Evolutionary conservation across 1,139 yeast genomes (phyloP).

Genomic region (Candida buenavistaensis): DNA sequence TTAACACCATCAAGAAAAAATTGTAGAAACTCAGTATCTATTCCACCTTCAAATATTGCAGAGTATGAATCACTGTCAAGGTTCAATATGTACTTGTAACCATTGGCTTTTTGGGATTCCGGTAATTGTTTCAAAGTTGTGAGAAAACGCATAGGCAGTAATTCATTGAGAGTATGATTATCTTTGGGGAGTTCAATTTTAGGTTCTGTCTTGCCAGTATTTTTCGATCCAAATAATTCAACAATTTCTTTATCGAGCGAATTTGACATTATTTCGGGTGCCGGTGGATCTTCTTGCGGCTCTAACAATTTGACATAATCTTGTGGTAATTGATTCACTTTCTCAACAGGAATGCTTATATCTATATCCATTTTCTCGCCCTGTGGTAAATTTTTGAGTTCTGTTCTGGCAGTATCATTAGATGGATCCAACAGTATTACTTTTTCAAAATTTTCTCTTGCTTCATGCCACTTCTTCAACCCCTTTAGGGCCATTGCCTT

Average conservation of each 20-base stretch:
- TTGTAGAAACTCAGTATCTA: constrained; percentile 57
- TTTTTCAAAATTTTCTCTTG: constrained; percentile 34
- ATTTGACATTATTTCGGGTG: background rate
- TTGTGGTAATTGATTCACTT: constrained; percentile 48
- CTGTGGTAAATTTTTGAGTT: constrained; percentile 20
- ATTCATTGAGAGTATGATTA: constrained; percentile 1
- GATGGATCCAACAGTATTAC: constrained; percentile 49
- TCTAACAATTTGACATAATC: constrained; percentile 23
- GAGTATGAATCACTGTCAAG: constrained; percentile 29
- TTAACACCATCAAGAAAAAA: constrained; percentile 51
- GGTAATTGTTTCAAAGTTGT: constrained; percentile 28
- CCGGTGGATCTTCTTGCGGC: background rate
- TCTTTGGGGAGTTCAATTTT: background rate
- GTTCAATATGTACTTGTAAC: constrained; percentile 42
- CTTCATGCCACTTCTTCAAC: constrained; percentile 29
- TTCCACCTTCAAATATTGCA: constrained; percentile 45
- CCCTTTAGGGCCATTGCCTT: constrained; percentile 48
- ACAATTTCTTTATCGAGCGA: constrained; percentile 16
- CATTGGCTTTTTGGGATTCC: constrained; percentile 26
- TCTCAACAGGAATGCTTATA: constrained; percentile 36
- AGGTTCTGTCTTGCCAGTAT: constrained; percentile 1
- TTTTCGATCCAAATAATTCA: constrained; percentile 12
- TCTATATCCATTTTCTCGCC: constrained; percentile 9
- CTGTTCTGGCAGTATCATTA: constrained; percentile 36
- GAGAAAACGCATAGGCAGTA: constrained; percentile 31